Conservation (phyloP, 2,329 filamentous ascomycete species). For the Lachnellula subtilissima region DNA sequence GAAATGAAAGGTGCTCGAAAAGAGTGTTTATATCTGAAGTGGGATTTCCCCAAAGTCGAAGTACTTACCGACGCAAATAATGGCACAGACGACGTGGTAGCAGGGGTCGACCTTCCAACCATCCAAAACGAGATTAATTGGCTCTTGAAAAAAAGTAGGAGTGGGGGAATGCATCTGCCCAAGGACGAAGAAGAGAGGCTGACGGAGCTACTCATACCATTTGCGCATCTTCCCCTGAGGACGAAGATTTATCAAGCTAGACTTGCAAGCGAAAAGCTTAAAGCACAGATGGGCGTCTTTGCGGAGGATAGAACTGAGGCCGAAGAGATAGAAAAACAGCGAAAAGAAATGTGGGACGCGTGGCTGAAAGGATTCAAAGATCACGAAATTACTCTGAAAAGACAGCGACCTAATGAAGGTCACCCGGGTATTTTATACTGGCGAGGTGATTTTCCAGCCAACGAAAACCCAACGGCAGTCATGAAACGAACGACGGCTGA, state of each 20-base stretch:
- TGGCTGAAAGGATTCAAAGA: not conserved
- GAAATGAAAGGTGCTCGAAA: not conserved
- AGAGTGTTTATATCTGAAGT: not conserved
- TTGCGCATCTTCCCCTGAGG: not conserved
- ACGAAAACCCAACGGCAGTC: not conserved
- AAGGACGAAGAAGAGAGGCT: not conserved
- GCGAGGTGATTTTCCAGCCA: not conserved
- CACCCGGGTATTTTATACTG: not conserved
- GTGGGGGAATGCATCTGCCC: not conserved
- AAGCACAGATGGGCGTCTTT: not conserved
- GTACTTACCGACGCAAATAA: not conserved
- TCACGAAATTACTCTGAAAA: not conserved
- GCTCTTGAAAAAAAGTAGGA: not conserved
- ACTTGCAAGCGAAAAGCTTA: not conserved
- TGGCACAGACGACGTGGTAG: not conserved
- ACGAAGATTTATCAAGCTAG: not conserved
- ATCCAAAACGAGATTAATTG: constrained; percentile 4
- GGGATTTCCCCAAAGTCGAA: not conserved
- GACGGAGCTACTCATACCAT: not conserved
- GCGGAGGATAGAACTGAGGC: not conserved
- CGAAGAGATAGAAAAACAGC: not conserved
- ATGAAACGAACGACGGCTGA: not conserved
- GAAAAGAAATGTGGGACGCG: not conserved
- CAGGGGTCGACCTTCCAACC: not conserved
- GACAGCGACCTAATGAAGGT: not conserved